A percentile compares a stretch with the other conserved stretches of the same genome.
Conservation (phyloP, 148 eudicot species). For the Vaccinium myrtillus region DNA sequence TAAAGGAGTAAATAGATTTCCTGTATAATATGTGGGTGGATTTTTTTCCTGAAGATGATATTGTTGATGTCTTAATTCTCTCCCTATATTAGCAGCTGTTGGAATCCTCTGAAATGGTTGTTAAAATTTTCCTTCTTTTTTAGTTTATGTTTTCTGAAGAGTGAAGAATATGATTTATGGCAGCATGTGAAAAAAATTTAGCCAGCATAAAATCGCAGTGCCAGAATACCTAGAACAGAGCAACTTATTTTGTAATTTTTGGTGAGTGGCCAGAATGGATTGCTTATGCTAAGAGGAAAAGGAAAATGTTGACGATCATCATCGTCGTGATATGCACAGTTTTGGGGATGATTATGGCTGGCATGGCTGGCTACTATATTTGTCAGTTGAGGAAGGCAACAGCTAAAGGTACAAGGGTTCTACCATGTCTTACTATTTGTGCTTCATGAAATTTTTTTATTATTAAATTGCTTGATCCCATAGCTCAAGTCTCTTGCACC, state of each 20-base stretch:
- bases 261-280: constrained; percentile 18
- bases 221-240: not conserved
- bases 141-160: not conserved
- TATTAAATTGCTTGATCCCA: not conserved
- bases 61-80: not conserved
- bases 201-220: not conserved
- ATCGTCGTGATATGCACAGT: constrained; percentile 17
- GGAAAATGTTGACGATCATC: not conserved
- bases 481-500: not conserved
- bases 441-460: not conserved
- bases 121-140: not conserved
- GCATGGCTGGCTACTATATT: constrained; percentile 15
- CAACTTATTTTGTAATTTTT: constrained; percentile 7
- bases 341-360: constrained; percentile 24
- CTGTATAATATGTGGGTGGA: not conserved
- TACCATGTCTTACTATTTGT: not conserved
- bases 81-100: not conserved
- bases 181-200: not conserved
- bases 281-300: constrained; percentile 17
- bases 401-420: constrained; percentile 20
- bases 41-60: not conserved
- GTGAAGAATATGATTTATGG: not conserved
- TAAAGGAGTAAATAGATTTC: not conserved
- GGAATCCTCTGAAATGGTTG: not conserved
- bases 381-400: constrained; percentile 22